Percentiles rank a stretch among this genome's conserved stretches.
Conservation (phyloP, 2,329 filamentous ascomycete genomes). For the Paracorniculantispora psalliotae region DNA sequence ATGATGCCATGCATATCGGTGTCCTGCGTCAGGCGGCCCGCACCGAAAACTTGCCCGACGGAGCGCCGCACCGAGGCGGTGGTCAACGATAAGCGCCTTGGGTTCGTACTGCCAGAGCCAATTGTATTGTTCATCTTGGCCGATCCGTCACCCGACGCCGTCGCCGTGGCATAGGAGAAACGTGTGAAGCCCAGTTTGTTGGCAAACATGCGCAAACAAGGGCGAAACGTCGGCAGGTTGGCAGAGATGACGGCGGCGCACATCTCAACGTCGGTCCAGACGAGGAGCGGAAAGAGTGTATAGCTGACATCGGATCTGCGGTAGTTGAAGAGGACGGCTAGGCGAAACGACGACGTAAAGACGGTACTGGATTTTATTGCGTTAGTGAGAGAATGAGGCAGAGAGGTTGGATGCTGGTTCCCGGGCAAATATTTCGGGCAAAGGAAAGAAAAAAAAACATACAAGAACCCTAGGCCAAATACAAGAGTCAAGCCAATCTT, state of each 20-base stretch:
- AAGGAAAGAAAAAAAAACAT: conserved; percentile 15
- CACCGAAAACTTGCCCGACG: neutral
- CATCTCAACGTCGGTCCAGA: conserved; percentile 45
- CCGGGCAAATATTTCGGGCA: neutral
- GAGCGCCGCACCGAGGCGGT: neutral
- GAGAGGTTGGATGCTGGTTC: neutral
- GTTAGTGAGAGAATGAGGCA: neutral
- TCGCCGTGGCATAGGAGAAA: neutral
- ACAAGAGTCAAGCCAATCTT: conserved; percentile 41
- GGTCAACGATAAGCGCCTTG: neutral
- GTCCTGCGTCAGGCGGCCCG: neutral
- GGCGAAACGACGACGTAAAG: conserved; percentile 44
- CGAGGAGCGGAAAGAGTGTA: conserved; percentile 40
- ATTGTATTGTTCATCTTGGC: neutral
- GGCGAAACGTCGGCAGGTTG: conserved; percentile 47
- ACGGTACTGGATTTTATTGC: conserved; percentile 31
- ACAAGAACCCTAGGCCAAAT: conserved; percentile 42
- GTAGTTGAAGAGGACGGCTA: conserved; percentile 42
- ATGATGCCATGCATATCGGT: neutral
- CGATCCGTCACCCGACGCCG: neutral
- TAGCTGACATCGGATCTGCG: conserved; percentile 35
- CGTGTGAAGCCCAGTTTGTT: conserved; percentile 35
- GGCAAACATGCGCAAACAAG: conserved; percentile 34
- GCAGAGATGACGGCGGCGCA: conserved; percentile 47
- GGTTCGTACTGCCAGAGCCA: neutral